A percentile compares a stretch with the other conserved stretches of the same genome.
These are phyloP conservation scores for Alternaria burnsii DNA, from an alignment of 2,329 filamentous ascomycete genomes.

Conservation along the genomic window DNA sequence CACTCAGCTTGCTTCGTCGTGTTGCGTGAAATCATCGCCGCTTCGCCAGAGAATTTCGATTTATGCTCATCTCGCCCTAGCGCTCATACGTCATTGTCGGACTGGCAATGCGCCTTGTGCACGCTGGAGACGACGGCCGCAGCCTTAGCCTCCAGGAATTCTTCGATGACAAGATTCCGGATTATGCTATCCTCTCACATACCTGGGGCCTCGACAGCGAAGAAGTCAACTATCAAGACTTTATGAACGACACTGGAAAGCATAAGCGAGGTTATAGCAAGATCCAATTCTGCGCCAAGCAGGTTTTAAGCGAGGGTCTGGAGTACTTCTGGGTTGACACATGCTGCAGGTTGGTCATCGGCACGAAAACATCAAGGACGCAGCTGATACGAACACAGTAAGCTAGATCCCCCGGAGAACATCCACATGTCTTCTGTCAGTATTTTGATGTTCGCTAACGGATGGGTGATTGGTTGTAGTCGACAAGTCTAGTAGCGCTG, in stretches of 20 bases:
- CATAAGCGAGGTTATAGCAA: slow-evolving; percentile 15
- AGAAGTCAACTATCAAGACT: slow-evolving; percentile 20
- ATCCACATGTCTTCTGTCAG: no score
- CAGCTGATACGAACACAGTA: no score
- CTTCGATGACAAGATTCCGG: slow-evolving; percentile 1
- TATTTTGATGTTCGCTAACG: no score
- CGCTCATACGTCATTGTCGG: no score
- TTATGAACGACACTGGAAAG: background rate
- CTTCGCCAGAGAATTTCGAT: no score
- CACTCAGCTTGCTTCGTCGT: no score
- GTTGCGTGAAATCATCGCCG: no score
- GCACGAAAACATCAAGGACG: no score
- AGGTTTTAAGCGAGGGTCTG: slow-evolving; percentile 19
- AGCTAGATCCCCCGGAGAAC: no score
- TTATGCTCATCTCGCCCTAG: no score
- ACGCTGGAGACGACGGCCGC: slow-evolving; percentile 11
- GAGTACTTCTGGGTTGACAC: slow-evolving; percentile 27
- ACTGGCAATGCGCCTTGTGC: slow-evolving; percentile 21
- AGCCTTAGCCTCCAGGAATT: slow-evolving; percentile 14
- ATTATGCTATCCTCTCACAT: slow-evolving; percentile 29
- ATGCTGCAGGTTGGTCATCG: slow-evolving; percentile 18
- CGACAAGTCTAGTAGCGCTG: slow-evolving; percentile 18
- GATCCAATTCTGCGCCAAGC: slow-evolving; percentile 21
- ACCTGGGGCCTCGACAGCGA: slow-evolving; percentile 22
- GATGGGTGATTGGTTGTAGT: background rate